A percentile compares a stretch with the other conserved stretches of the same genome.
Evolutionary conservation across 805 yeast genomes (phyloP).

Genomic region (Metschnikowia reukaufii): DNA sequence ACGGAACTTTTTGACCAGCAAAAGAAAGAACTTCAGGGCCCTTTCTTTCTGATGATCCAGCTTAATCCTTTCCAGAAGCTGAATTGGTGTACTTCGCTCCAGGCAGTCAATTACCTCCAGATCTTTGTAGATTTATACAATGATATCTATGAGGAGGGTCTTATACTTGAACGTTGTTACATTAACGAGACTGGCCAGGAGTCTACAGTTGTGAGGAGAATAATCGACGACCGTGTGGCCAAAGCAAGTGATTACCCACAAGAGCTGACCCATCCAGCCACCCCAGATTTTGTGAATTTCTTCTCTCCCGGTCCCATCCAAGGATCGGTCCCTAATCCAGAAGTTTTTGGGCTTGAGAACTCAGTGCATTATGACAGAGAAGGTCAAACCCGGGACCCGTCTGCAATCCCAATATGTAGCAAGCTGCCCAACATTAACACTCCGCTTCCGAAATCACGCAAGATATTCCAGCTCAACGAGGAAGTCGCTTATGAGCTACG

Average conservation of each 20-base stretch:
- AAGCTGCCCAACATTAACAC: conserved; percentile 9
- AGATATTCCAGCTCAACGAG: conserved; percentile 16
- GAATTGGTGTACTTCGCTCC: conserved; percentile 18
- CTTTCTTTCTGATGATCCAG: conserved; percentile 12
- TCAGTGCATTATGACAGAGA: not conserved
- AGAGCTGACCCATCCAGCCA: conserved; percentile 8
- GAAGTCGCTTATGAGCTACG: conserved; percentile 18
- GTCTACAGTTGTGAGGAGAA: conserved; percentile 14
- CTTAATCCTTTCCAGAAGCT: conserved; percentile 9
- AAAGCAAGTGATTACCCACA: conserved; percentile 9
- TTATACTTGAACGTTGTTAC: conserved; percentile 13
- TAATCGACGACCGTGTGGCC: conserved; percentile 4
- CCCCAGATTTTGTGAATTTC: conserved; percentile 18
- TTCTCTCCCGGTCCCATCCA: conserved; percentile 5
- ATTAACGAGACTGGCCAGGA: conserved; percentile 11
- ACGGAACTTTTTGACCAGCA: conserved; percentile 13
- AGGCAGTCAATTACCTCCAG: conserved; percentile 19
- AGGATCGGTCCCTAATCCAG: conserved; percentile 3
- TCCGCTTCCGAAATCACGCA: conserved; percentile 10
- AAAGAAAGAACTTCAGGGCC: conserved; percentile 11
- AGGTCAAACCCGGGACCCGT: not conserved
- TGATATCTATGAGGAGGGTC: conserved; percentile 16
- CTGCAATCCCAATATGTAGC: not conserved
- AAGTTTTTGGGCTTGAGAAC: conserved; percentile 1
- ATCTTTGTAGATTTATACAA: conserved; percentile 18